Conservation (phyloP, 2,329 filamentous ascomycete species). For the Hypoxylon sp. region DNA sequence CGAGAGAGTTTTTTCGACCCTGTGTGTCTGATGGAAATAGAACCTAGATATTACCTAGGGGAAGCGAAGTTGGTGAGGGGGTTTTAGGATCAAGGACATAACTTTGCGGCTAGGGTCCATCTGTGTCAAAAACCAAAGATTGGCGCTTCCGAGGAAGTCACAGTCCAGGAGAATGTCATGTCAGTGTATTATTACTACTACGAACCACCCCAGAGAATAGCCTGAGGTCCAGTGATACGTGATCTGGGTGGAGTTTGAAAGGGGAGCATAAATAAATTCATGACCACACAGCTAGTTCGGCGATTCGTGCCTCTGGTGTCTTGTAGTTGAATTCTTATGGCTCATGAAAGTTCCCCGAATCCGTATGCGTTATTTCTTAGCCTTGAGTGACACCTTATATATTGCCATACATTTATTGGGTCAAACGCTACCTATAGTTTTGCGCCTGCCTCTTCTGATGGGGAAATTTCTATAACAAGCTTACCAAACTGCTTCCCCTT, state of each 20-base stretch:
- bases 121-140: conserved; percentile 13
- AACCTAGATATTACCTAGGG: conserved; percentile 38
- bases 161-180: conserved; percentile 40
- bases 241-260: conserved; percentile 26
- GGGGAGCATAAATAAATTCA: conserved; percentile 28
- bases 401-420: background rate
- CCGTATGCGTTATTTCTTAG: background rate
- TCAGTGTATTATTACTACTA: conserved; percentile 43
- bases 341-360: background rate
- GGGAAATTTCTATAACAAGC: conserved; percentile 81
- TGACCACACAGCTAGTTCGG: conserved; percentile 2
- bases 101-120: conserved; percentile 18
- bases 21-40: conserved; percentile 46
- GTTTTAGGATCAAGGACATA: conserved; percentile 24
- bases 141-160: conserved; percentile 25
- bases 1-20: conserved; percentile 45
- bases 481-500: conserved; percentile 91
- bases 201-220: conserved; percentile 19
- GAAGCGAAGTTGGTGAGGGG: conserved; percentile 31
- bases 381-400: background rate
- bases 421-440: conserved; percentile 57
- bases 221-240: conserved; percentile 25
- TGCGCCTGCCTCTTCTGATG: conserved; percentile 51
- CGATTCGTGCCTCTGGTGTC: background rate
- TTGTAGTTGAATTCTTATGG: background rate